Percentiles rank a stretch among this genome's conserved stretches.
Conservation (phyloP, 768 basidiomycete species). For the Tulasnella sp. region DNA sequence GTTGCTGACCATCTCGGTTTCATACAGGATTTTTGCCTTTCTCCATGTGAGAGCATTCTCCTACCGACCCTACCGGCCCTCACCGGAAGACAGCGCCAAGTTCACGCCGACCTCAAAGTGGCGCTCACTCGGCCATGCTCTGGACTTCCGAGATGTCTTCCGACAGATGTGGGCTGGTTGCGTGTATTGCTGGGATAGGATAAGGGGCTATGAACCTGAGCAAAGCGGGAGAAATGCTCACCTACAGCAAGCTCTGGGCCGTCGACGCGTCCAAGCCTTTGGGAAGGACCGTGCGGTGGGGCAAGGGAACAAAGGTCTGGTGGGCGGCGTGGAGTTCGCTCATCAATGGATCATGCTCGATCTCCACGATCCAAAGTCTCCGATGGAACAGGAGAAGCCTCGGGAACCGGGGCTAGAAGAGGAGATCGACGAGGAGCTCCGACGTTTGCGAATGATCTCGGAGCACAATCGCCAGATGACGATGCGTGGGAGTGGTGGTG, state of each 20-base stretch:
- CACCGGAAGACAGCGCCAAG: conserved; percentile 24
- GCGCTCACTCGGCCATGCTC: conserved; percentile 47
- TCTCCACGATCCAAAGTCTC: conserved; percentile 28
- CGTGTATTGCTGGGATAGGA: conserved; percentile 45
- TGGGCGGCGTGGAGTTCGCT: conserved; percentile 20
- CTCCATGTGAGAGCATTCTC: conserved; percentile 63
- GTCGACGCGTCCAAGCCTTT: conserved; percentile 20
- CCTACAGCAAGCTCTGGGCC: conserved; percentile 29
- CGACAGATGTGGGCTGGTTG: conserved; percentile 48
- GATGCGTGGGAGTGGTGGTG: conserved; percentile 27
- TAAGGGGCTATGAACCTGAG: conserved; percentile 45
- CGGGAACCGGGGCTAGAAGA: conserved; percentile 38
- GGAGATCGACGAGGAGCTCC: conserved; percentile 44
- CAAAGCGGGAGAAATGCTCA: conserved; percentile 27
- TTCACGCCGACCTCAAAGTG: conserved; percentile 39
- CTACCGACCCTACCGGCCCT: conserved; percentile 47
- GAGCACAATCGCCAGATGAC: conserved; percentile 17
- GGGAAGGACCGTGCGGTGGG: neutral
- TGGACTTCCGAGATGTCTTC: conserved; percentile 61
- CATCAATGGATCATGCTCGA: conserved; percentile 44
- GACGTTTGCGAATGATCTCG: conserved; percentile 34
- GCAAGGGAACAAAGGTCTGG: neutral
- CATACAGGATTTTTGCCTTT: conserved; percentile 48
- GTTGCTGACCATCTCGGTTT: neutral
- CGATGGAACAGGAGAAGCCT: conserved; percentile 32